These are phyloP conservation scores for Globisporangium solare DNA, from an alignment of 352 stramenopile species.

Conservation along the genomic window DNA sequence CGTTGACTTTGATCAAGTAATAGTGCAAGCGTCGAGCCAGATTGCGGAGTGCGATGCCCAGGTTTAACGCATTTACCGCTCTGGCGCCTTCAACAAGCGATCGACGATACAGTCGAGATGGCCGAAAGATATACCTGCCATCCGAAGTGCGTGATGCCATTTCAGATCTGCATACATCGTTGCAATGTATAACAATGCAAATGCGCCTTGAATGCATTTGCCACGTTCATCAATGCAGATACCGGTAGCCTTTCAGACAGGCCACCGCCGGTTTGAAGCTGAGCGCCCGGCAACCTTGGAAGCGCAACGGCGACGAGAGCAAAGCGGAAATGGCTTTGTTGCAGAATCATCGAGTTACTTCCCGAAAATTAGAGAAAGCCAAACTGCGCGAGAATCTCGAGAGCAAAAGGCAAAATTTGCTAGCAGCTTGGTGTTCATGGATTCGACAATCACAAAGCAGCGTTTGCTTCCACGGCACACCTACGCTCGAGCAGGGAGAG, in stretches of 20 bases:
- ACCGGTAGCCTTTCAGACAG: slow-evolving; percentile 21
- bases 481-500: not conserved
- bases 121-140: slow-evolving; percentile 29
- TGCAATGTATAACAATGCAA: not conserved
- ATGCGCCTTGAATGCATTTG: too few relatives aligned
- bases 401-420: slow-evolving; percentile 28
- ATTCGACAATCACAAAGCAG: slow-evolving; percentile 8
- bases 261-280: slow-evolving; percentile 19
- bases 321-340: slow-evolving; percentile 24
- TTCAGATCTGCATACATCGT: not conserved
- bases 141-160: slow-evolving; percentile 20
- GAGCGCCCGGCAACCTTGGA: slow-evolving; percentile 33
- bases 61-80: slow-evolving; percentile 3
- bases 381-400: slow-evolving; percentile 31
- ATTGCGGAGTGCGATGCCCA: not conserved
- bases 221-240: slow-evolving; percentile 17
- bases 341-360: slow-evolving; percentile 42
- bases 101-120: slow-evolving; percentile 16
- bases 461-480: slow-evolving; percentile 3
- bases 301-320: slow-evolving; percentile 18
- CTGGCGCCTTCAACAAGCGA: slow-evolving; percentile 5
- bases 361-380: slow-evolving; percentile 43
- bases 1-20: not conserved
- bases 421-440: slow-evolving; percentile 7
- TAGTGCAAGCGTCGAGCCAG: not conserved